A percentile compares a stretch with the other conserved stretches of the same genome.
These are phyloP conservation scores for Oryza longistaminata DNA, from an alignment of 176 grass and related monocot species.

Conservation along the genomic window DNA sequence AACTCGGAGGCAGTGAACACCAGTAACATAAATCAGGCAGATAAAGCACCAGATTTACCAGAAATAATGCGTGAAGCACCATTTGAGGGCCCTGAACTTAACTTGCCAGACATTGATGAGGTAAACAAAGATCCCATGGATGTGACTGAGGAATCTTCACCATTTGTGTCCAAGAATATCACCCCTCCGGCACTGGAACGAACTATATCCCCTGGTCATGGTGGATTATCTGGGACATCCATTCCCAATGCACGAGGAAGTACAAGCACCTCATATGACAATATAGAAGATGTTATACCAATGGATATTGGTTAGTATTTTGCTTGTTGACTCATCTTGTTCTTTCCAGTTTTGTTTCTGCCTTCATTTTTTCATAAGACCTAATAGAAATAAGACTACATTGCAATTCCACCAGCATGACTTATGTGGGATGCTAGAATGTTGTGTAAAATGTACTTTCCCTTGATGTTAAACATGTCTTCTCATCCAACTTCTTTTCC, in stretches of 20 bases:
- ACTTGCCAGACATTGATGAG: conserved; percentile 32
- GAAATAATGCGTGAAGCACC: conserved; percentile 54
- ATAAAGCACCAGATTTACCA: conserved; percentile 43
- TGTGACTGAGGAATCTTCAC: conserved; percentile 22
- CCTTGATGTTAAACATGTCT: neutral
- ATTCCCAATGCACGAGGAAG: neutral
- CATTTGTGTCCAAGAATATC: conserved; percentile 40
- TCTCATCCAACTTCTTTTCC: neutral
- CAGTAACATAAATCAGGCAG: conserved; percentile 3
- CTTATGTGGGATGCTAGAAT: neutral
- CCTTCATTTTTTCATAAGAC: neutral
- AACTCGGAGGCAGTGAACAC: conserved; percentile 25
- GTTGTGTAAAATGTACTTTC: neutral
- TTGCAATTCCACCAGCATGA: neutral
- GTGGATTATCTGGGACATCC: conserved; percentile 33
- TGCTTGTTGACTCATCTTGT: conserved; percentile 23
- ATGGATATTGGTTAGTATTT: conserved; percentile 41
- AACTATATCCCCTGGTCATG: conserved; percentile 32
- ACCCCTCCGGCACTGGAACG: conserved; percentile 24
- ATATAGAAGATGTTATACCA: conserved; percentile 6
- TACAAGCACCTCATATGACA: conserved; percentile 2
- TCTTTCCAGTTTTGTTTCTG: conserved; percentile 15
- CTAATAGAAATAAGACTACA: neutral
- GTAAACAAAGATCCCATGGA: conserved; percentile 36
- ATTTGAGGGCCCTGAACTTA: conserved; percentile 8